phyloP scores from a whole-genome alignment of 441 rosid genomes.

The Populus trichocarpa region DNA sequence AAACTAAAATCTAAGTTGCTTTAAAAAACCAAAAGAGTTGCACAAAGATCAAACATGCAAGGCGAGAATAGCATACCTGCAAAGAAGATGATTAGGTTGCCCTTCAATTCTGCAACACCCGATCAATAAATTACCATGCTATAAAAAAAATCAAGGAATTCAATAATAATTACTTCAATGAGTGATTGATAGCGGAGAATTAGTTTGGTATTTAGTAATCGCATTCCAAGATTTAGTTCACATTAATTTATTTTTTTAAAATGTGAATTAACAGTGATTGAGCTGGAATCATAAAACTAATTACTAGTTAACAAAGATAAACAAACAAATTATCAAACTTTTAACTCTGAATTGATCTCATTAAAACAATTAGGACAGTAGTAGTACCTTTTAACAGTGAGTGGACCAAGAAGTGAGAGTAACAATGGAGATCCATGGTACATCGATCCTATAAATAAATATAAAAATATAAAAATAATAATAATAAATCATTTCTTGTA shows the following conservation, averaged over 20 bases:
- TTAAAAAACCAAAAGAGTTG: not conserved
- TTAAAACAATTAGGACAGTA: not conserved
- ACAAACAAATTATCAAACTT: not conserved
- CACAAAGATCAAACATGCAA: not conserved
- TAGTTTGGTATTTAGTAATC: not conserved
- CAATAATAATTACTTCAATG: not conserved
- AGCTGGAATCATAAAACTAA: not conserved
- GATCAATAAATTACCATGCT: not conserved
- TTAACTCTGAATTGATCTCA: not conserved
- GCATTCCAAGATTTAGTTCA: not conserved
- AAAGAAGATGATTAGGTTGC: constrained; percentile 63
- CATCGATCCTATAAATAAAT: constrained; percentile 77
- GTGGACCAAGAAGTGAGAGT: constrained; percentile 80
- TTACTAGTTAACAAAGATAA: not conserved
- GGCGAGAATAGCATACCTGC: constrained; percentile 44
- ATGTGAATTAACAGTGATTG: not conserved
- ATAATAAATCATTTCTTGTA: not conserved
- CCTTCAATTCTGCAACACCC: constrained; percentile 65
- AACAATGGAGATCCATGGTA: constrained; percentile 94
- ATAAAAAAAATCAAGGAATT: not conserved
- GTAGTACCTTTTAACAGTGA: constrained; percentile 61
- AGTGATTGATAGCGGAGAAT: not conserved
- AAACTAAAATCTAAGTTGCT: not conserved
- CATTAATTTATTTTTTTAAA: not conserved
- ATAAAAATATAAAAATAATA: not conserved